These are phyloP conservation scores for Neophaeococcomyces mojaviensis DNA, from an alignment of 2,329 filamentous ascomycete species.

Conservation along the genomic window DNA sequence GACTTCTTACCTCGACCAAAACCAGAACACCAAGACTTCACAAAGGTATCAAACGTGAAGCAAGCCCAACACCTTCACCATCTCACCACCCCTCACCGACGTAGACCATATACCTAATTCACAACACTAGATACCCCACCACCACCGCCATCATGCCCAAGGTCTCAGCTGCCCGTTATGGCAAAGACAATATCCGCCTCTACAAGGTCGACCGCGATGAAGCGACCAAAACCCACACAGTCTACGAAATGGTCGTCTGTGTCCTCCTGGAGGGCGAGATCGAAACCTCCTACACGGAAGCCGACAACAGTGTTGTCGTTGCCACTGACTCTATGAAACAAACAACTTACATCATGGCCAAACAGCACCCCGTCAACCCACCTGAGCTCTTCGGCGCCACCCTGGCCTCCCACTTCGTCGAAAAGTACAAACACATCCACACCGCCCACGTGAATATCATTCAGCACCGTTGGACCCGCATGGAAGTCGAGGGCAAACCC, in stretches of 20 bases:
- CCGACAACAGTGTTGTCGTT: constrained; percentile 91
- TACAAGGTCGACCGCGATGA: constrained; percentile 85
- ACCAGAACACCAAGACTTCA: too few species aligned
- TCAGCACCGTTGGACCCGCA: constrained; percentile 85
- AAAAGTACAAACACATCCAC: constrained; percentile 81
- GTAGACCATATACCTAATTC: not conserved
- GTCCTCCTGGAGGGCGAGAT: constrained; percentile 90
- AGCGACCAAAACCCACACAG: constrained; percentile 68
- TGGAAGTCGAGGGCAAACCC: constrained; percentile 76
- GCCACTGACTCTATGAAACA: constrained; percentile 99
- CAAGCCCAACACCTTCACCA: too few species aligned
- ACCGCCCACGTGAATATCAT: constrained; percentile 72
- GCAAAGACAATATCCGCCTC: constrained; percentile 92
- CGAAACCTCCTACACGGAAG: constrained; percentile 79
- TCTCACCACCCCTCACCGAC: too few species aligned
- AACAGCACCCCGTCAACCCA: constrained; percentile 83
- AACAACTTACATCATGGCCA: constrained; percentile 89
- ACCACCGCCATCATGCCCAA: constrained; percentile 25
- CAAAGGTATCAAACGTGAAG: too few species aligned
- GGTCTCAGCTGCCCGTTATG: constrained; percentile 41
- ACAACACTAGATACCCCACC: not conserved
- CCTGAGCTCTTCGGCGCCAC: constrained; percentile 86
- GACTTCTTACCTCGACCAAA: too few species aligned
- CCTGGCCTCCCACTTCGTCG: constrained; percentile 80
- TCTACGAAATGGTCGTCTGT: constrained; percentile 92